Conservation (phyloP, 345 rosid genomes). For the Rhodomyrtus tomentosa region DNA sequence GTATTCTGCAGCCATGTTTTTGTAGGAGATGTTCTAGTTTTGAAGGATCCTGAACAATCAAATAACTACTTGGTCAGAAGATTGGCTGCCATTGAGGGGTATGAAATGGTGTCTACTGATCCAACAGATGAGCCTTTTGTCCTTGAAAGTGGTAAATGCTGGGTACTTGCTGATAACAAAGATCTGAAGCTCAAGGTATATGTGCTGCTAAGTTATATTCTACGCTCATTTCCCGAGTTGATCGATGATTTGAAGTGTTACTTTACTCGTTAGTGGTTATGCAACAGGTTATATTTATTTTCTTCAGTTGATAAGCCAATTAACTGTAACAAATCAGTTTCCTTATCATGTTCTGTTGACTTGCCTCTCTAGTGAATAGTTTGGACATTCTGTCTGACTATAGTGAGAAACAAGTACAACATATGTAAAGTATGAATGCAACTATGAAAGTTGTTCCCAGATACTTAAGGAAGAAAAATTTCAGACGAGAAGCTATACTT, state of each 20-base stretch:
- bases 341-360: neutral
- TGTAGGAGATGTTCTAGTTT: slow-evolving; percentile 89
- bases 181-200: slow-evolving; percentile 72
- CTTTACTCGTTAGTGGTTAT: neutral
- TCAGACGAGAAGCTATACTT: neutral
- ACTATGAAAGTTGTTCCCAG: neutral
- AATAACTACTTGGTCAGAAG: slow-evolving; percentile 61
- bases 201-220: neutral
- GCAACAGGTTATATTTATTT: neutral
- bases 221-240: neutral
- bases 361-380: neutral
- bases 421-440: neutral
- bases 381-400: neutral
- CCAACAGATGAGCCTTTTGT: slow-evolving; percentile 80
- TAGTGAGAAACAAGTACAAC: neutral
- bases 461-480: neutral
- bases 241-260: neutral
- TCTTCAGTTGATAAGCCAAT: neutral
- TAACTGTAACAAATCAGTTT: neutral
- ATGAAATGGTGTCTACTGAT: slow-evolving; percentile 73
- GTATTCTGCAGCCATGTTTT: slow-evolving; percentile 38
- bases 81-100: slow-evolving; percentile 79
- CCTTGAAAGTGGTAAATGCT: slow-evolving; percentile 69
- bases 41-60: slow-evolving; percentile 66
- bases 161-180: slow-evolving; percentile 84